Base-by-base conservation (phyloP, 176 grass and related monocot species). In the Panicum miliaceum region DNA sequence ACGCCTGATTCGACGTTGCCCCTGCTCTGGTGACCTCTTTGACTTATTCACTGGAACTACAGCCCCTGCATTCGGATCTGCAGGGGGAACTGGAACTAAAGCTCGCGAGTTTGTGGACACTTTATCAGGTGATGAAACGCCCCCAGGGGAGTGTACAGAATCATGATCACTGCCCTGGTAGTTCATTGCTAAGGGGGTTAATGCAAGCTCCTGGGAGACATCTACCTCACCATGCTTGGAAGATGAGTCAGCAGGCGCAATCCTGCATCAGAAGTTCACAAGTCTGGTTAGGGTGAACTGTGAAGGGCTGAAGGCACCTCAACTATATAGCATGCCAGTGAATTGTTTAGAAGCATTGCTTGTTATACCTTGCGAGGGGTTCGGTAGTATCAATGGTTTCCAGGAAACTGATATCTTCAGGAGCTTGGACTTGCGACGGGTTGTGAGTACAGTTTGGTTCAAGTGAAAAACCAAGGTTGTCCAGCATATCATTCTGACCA, bases 1-100 rank as follows among this genome's bases (percentile, higher is more conserved):
- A 5, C 97, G 85, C 69, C 97, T 93, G 54, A 96, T 99, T 36
- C 97, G 86, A 73, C 97, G 90, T 42, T 99, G 97, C 73, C 90
- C 90, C 75, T 94, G 92, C 69, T 92, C 90, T 13, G 88, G 59
- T 41, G 90, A 85, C 52, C 90, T 87, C 84, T 90, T 94, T 57
- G 87, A 73, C 73, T 94, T 90, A 71, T 89, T 91, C 16, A 64
- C 74, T 19, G 69, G 72, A 83, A 88, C 86, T 71, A 83, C 22
- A 75, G 88, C 88, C 35, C 84, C 88, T 80, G 82, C 38, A 84
- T 86, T 84, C 62, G 87, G 65, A 75, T 88, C 86, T 64, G 64
- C 63, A 35, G 87, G 26, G 35, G 79, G 56, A 78, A 90, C 85
- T 27, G 83, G 74, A 84, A 90, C 80, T 34, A 92, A 64, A 22